Percentiles rank a stretch among this genome's conserved stretches.
phyloP scores from a whole-genome alignment of 225 moss, liverwort and hornwort genomes.

The Climacium dendroides region DNA sequence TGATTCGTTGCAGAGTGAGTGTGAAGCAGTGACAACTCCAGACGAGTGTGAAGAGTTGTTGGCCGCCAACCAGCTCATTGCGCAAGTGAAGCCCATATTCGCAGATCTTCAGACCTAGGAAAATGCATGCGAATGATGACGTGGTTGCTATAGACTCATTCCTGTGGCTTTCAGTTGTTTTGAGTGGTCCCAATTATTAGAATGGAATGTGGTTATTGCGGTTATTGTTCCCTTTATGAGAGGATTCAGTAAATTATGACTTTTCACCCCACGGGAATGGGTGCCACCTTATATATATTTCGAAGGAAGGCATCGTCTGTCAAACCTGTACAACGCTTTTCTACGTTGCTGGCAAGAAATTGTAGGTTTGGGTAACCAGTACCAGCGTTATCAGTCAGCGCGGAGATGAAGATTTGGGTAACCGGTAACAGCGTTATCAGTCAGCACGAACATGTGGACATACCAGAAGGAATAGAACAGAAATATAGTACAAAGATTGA shows the following conservation, averaged over 20 bases:
- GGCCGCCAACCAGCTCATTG: constrained; percentile 22
- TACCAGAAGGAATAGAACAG: neutral
- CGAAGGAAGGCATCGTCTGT: neutral
- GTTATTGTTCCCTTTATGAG: too few species aligned
- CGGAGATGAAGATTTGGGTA: neutral
- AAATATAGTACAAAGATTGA: neutral
- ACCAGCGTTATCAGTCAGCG: neutral
- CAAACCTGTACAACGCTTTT: neutral
- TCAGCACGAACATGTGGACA: neutral
- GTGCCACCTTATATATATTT: neutral
- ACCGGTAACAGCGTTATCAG: neutral
- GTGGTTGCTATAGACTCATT: neutral
- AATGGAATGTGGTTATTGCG: neutral
- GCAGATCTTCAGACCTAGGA: neutral
- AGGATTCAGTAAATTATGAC: neutral
- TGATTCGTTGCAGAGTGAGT: constrained; percentile 6
- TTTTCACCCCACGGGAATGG: neutral
- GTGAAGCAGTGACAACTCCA: constrained; percentile 5
- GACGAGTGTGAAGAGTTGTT: constrained; percentile 21
- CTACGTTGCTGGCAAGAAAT: neutral
- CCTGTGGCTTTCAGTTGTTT: neutral
- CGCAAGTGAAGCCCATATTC: constrained; percentile 26
- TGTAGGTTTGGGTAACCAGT: neutral
- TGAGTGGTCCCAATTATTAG: neutral
- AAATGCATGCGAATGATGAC: neutral